Base-by-base conservation (phyloP, 768 basidiomycete genomes). In the Lactifluus rugatus region DNA sequence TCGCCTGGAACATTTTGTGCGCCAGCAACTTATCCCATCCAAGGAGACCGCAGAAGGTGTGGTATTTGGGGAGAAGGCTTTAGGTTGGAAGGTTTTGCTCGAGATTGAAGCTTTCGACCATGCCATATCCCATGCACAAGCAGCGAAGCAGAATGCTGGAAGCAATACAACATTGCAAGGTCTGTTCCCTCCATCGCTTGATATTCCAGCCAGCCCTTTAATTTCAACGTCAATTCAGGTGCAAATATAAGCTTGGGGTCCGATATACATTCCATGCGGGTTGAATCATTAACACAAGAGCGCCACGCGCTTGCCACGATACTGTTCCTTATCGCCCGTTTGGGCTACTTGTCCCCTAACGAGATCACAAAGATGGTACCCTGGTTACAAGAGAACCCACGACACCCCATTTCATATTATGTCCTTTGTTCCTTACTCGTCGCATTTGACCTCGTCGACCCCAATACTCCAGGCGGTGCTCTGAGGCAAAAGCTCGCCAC, bases 241-340 rank as follows among this genome's bases (percentile, higher is more conserved):
- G 60, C 65, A 23, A 70, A 69, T 52, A 74, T 78, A 5, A 70
- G 74, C 2, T 71, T 93, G 45, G 87, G 88, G 8, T 77, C 76
- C 47, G 85, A 87, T 59, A 75, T 89, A 58, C 74, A 87, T 1
- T 79, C 76, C 48, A 81, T 84, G 39, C 81, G 88, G 31, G 79
- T 81, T 64, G 83, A 88, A 36, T 88, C 85, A 0, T 74, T 93
- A 50, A 81, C 79, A 66, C 83, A 84, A 53, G 89, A 93, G 66
- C 78, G 89, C 61, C 79, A 86, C 11, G 75, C 77, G 49, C 77
- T 93, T 4, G 81, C 82, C 19, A 75, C 77, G n/a, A 75, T 81
- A 14, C 75, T 89, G 36, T 82, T 78, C 68, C 73, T 81, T 25
- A 72, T 91, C 54, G 78, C 82, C 19, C 79, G 84, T 28, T 71